Evolutionary conservation across 495 filamentous ascomycete genomes (phyloP), one percentile per base, ranked within the genome.

Genomic region (Lophiotrema nucula): DNA sequence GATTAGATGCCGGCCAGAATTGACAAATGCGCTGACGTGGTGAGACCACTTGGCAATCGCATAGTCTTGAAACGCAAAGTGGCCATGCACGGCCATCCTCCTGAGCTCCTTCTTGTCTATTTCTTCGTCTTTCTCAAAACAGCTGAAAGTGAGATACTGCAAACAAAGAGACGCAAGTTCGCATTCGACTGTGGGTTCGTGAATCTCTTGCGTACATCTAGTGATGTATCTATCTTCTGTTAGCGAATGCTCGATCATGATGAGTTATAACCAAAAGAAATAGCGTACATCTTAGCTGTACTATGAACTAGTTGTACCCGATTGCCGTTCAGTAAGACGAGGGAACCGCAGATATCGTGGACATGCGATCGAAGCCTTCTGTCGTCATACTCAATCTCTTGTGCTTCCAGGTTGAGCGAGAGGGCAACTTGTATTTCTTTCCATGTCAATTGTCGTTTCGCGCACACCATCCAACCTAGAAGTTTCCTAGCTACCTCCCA

Each of bases 381-480:
- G 10, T 53, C 44, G 35, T 58, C 38, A 18, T 42, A 48, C 18
- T 55, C 56, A 5, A 64, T 33, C 13, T 47, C 37, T 24, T 64
- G 56, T n/a, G n/a, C 11, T 10, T 50, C 49, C 26, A 49, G 21
- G 18, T 66, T 41, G 0, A 66, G 41, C 12, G 58, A 62, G 3
- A 66, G 28, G 6, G 74, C 76, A 1, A 72, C 72, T 57, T 76
- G 73, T 8, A 81, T 68, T 55, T 81, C 79, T 42, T 70, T 65
- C 73, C 71, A 76, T 45, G 73, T 75, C 27, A 81, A 58, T 1
- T 75, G 72, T 16, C 77, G 60, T 53, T 69, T 75, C 6, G 76
- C 72, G 35, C 73, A 75, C 5, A 73, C 62, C 3, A 81, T 62
- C 72, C 75, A 78, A n/a, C 71, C 71, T 18, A 81, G 70, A 10